Evolutionary conservation across 805 yeast genomes (phyloP).

Genomic region (Barnettozyma californica): DNA sequence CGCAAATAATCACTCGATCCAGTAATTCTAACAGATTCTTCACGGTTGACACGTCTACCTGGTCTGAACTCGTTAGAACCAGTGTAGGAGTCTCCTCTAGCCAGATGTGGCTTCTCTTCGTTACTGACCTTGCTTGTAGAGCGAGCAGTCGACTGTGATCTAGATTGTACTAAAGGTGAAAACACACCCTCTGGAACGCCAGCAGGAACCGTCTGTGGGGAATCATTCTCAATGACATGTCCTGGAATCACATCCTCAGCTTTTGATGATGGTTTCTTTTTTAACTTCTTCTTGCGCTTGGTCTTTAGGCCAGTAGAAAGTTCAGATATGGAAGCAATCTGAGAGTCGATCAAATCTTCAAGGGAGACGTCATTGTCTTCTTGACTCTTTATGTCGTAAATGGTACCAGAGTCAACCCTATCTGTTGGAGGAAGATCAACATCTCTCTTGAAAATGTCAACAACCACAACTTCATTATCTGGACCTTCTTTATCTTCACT

Average conservation of each 20-base stretch:
- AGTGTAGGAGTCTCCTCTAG: constrained; percentile 74
- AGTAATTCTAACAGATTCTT: constrained; percentile 25
- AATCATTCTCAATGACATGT: constrained; percentile 33
- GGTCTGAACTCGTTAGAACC: constrained; percentile 33
- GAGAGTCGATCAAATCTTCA: constrained; percentile 27
- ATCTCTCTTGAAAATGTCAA: constrained; percentile 14
- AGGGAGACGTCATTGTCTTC: constrained; percentile 17
- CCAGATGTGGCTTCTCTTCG: constrained; percentile 51
- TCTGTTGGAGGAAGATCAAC: constrained; percentile 6
- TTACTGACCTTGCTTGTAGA: neutral
- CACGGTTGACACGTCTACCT: constrained; percentile 23
- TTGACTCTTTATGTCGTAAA: constrained; percentile 19
- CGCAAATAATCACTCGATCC: constrained; percentile 45
- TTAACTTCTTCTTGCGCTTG: constrained; percentile 10
- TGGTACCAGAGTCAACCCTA: constrained; percentile 1
- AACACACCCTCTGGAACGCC: constrained; percentile 38
- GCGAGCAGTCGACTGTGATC: constrained; percentile 22
- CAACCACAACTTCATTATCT: constrained; percentile 21
- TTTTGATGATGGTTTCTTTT: neutral
- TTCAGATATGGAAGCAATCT: constrained; percentile 26
- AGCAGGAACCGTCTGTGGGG: constrained; percentile 38
- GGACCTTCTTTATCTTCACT: constrained; percentile 7
- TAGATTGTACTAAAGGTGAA: constrained; percentile 29
- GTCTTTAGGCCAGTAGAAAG: constrained; percentile 18
- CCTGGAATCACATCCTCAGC: constrained; percentile 25